Base-by-base conservation (phyloP, 129 eudicot species). In the Ambrosia artemisiifolia region DNA sequence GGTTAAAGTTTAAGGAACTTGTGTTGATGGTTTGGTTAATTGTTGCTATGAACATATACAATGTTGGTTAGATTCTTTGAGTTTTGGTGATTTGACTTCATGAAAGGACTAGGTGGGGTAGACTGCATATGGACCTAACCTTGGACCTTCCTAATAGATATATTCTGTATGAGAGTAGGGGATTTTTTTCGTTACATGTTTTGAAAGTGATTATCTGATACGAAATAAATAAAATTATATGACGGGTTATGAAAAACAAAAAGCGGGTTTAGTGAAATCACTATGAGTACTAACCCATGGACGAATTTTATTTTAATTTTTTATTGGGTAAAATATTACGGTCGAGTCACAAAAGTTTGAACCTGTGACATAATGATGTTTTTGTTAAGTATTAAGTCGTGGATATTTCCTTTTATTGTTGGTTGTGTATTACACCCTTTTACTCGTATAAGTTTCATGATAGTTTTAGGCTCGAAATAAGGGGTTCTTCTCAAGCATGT, bases 101-200 rank as follows among this genome's bases (percentile, higher is more conserved):
- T 6, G 38, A 70, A 28, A 10, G 59, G 35, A 69, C 71, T 48
- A 46, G 28, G 80, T 76, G 70, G 67, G 79, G 59, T 77, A 69
- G 48, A 17, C 44, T 16, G 46, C 53, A 69, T 61, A 48, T n/a
- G 75, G 59, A 57, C 53, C 40, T 60, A 77, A 60, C 75, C 64
- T 48, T 60, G 38, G 36, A 46, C 28, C 8, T 69, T 77, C 64
- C 63, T 2, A 76, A 77, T n/a, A 59, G 70, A 70, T n/a, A n/a
- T n/a, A n/a, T 77, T 50, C 76, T 42, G 5, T 44, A 3, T 7
- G 28, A 44, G 35, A 34, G 62, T 62, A 46, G 43, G 10, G 56
- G 11, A 36, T 28, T 16, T 57, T 4, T n/a, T 4, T 14, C 6
- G 3, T 14, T 61, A 16, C 9, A 10, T n/a, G 24, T 34, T 30